phyloP scores from a whole-genome alignment of 108 stramenopile species.

The Cyclostephanos tholiformis region DNA sequence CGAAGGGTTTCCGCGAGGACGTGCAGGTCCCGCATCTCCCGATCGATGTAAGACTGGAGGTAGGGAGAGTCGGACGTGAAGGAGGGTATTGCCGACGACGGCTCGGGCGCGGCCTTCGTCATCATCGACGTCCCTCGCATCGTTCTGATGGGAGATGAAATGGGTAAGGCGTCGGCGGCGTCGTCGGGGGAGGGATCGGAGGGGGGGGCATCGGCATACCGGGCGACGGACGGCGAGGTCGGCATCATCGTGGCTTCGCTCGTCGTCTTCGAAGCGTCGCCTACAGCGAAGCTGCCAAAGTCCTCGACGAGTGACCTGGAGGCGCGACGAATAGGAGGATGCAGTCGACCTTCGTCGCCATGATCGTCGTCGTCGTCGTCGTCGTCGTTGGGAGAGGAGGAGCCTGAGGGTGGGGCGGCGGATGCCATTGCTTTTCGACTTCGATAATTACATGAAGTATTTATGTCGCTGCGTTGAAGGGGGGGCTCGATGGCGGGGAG shows the following conservation, averaged over 20 bases:
- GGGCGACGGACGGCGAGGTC: neutral
- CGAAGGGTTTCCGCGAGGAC: conserved; percentile 71
- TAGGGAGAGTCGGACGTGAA: conserved; percentile 90
- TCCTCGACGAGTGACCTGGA: neutral
- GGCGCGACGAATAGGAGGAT: neutral
- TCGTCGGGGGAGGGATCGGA: too few species aligned
- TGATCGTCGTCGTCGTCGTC: neutral
- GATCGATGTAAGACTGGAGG: conserved; percentile 77
- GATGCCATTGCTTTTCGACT: neutral
- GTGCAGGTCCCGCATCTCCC: conserved; percentile 71
- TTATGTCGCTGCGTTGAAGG: too few species aligned
- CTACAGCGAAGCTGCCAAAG: neutral
- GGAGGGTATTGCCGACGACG: conserved; percentile 38
- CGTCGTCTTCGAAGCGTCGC: neutral
- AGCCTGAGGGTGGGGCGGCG: neutral
- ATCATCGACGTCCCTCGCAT: neutral
- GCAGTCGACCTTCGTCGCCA: neutral
- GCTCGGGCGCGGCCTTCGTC: neutral
- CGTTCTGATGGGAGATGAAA: neutral
- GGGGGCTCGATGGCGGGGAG: too few species aligned
- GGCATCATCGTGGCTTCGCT: neutral
- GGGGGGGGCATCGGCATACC: neutral
- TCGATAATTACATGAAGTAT: too few species aligned
- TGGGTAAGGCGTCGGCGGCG: neutral
- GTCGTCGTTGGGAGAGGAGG: neutral